Percentiles rank a stretch among this genome's conserved stretches.
These are phyloP conservation scores for Saccharum spontaneum DNA, from an alignment of 176 grass and related monocot genomes.

Conservation along the genomic window DNA sequence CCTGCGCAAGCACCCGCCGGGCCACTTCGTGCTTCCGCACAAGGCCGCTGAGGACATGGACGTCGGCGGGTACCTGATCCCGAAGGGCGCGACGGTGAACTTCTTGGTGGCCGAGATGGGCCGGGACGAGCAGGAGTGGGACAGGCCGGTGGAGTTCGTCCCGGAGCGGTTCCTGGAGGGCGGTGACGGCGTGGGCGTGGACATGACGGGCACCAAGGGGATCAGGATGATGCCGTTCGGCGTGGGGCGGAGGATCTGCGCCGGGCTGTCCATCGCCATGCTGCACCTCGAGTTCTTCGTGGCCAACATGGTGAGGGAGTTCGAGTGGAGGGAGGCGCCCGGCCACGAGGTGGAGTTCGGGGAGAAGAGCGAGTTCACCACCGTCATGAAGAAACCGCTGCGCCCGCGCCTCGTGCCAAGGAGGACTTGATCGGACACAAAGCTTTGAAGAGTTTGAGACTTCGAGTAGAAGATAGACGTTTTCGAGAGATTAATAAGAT, in stretches of 20 bases:
- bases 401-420: constrained; percentile 41
- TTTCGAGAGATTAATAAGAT: neutral
- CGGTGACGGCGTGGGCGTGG: constrained; percentile 39
- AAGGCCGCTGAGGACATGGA: constrained; percentile 44
- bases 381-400: constrained; percentile 55
- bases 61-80: constrained; percentile 48
- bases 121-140: constrained; percentile 37
- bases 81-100: constrained; percentile 53
- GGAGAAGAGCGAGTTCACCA: constrained; percentile 54
- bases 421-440: neutral
- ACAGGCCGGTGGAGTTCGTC: constrained; percentile 41
- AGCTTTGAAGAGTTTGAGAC: neutral
- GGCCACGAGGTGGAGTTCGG: constrained; percentile 48
- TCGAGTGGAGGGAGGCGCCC: constrained; percentile 51
- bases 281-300: constrained; percentile 69
- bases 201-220: constrained; percentile 54
- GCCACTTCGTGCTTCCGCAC: constrained; percentile 58
- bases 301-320: constrained; percentile 57
- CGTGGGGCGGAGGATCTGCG: constrained; percentile 40
- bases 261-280: constrained; percentile 45
- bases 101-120: constrained; percentile 52
- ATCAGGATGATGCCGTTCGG: constrained; percentile 67
- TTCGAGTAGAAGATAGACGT: neutral
- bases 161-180: constrained; percentile 58
- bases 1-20: constrained; percentile 64